A percentile compares a stretch with the other conserved stretches of the same genome.
Evolutionary conservation across 176 grass and related monocot species (phyloP).

Genomic region (Ensete glaucum): DNA sequence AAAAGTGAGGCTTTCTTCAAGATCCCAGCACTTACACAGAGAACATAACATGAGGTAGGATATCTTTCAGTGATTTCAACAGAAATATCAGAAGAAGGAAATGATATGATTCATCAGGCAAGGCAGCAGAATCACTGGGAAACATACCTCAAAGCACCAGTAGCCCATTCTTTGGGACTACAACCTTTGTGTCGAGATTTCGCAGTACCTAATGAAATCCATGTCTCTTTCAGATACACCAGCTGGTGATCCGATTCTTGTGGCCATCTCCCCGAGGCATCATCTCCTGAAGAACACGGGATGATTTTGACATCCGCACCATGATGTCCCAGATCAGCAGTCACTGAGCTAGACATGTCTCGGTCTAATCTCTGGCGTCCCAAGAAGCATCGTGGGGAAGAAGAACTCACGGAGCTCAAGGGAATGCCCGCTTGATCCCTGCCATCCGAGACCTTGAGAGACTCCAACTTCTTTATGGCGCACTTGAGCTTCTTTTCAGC

Average conservation of each 20-base stretch:
- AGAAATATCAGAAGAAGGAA: background rate
- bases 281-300: background rate
- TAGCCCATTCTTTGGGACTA: background rate
- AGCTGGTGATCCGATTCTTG: background rate
- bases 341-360: background rate
- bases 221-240: background rate
- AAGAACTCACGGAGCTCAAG: slow-evolving; percentile 42
- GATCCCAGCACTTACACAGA: too few relatives aligned
- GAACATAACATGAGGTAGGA: too few relatives aligned
- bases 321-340: slow-evolving; percentile 17
- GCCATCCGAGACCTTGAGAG: slow-evolving; percentile 54
- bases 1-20: too few relatives aligned
- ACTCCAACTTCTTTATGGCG: slow-evolving; percentile 72
- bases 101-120: background rate
- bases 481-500: slow-evolving; percentile 63
- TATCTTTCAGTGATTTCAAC: too few relatives aligned
- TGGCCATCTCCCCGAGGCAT: slow-evolving; percentile 8
- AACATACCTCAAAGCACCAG: background rate
- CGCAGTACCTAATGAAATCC: background rate
- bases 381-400: slow-evolving; percentile 51
- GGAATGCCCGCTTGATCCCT: slow-evolving; percentile 21
- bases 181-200: background rate
- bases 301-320: slow-evolving; percentile 24
- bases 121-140: background rate
- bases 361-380: slow-evolving; percentile 24